Conservation (phyloP, 2,329 filamentous ascomycete genomes). For the Calonectria pauciramosa region DNA sequence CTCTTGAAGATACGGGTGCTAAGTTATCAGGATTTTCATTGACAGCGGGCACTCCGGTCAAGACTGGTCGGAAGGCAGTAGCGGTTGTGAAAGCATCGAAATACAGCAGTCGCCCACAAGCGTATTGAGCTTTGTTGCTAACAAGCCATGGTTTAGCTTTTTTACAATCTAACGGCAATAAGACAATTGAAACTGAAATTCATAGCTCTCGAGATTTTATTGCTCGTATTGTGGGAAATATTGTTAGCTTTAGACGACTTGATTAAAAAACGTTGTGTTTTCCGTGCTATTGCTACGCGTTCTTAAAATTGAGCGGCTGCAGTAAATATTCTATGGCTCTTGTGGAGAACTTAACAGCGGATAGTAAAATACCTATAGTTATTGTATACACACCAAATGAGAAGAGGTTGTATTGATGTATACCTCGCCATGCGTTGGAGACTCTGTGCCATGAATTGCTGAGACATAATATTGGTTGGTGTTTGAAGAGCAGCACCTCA, state of each 20-base stretch:
- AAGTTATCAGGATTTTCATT: constrained; percentile 68
- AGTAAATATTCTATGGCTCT: too few species aligned
- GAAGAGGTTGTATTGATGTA: too few species aligned
- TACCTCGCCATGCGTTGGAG: too few species aligned
- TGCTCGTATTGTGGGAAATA: not conserved
- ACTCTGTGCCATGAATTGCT: too few species aligned
- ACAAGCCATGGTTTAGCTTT: not conserved
- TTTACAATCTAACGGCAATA: not conserved
- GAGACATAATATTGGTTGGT: too few species aligned
- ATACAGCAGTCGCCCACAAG: constrained; percentile 49
- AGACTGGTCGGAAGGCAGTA: constrained; percentile 63
- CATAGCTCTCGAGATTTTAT: not conserved
- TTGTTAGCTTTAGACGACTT: not conserved
- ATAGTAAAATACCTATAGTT: too few species aligned
- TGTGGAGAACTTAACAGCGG: too few species aligned
- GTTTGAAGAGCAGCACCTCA: too few species aligned
- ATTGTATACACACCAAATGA: too few species aligned
- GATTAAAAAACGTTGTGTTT: not conserved
- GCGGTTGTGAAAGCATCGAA: constrained; percentile 58
- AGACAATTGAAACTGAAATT: not conserved
- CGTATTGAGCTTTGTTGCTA: not conserved
- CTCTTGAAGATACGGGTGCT: constrained; percentile 68
- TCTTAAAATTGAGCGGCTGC: too few species aligned
- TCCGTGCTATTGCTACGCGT: not conserved
- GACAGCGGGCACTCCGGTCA: constrained; percentile 62